Evolutionary conservation across 352 stramenopile species (phyloP).

Genomic region (Halophytophthora batemanensis): DNA sequence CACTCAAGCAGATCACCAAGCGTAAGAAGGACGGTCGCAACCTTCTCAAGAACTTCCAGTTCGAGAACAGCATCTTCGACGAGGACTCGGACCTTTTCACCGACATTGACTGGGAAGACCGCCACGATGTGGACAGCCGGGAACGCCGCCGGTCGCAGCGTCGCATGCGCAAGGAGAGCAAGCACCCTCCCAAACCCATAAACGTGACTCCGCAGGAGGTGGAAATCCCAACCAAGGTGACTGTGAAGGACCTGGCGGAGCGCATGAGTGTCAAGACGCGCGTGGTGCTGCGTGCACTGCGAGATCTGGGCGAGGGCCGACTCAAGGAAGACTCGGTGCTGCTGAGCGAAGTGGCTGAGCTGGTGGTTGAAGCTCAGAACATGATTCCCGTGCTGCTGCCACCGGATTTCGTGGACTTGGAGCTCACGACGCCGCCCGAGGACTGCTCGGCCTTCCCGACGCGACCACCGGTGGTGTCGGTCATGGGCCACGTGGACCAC

Average conservation of each 20-base stretch:
- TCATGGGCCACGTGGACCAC: conserved; percentile 99
- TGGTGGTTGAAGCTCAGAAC: conserved; percentile 78
- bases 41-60: conserved; percentile 79
- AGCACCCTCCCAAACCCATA: conserved; percentile 33
- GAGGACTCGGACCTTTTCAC: conserved; percentile 61
- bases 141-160: conserved; percentile 65
- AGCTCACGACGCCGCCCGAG: conserved; percentile 50
- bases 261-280: conserved; percentile 79
- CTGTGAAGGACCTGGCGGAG: conserved; percentile 75
- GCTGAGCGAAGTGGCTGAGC: conserved; percentile 71
- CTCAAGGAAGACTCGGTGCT: conserved; percentile 70
- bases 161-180: conserved; percentile 50
- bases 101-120: conserved; percentile 72
- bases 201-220: conserved; percentile 56
- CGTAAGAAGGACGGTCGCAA: conserved; percentile 74
- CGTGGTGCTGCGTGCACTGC: conserved; percentile 59
- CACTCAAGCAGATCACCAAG: conserved; percentile 59
- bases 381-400: conserved; percentile 85
- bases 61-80: conserved; percentile 86
- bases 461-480: conserved; percentile 94
- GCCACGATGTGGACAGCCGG: conserved; percentile 42
- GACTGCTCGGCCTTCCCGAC: conserved; percentile 69
- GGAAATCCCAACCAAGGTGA: conserved; percentile 70
- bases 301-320: conserved; percentile 64
- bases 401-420: conserved; percentile 80